Evolutionary conservation across 1,284 basidiomycete genomes (phyloP), one percentile per base, ranked within the genome.

Genomic region (Xerocomus nothofagi): DNA sequence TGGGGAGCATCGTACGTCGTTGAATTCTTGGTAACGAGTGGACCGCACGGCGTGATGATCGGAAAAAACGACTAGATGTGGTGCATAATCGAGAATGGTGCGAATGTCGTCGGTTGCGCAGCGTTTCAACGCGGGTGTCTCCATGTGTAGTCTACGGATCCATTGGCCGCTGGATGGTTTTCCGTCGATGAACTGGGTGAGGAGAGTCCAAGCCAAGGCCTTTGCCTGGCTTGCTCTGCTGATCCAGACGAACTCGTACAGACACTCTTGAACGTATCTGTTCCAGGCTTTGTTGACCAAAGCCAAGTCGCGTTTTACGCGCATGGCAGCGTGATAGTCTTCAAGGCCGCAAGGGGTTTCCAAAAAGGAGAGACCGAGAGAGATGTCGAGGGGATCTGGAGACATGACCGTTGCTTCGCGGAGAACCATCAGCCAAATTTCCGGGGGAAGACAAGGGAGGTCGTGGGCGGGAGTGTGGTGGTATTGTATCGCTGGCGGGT

Each of bases 201-300:
- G 69, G 8, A 85, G 66, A 18, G 77, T 76, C 55, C 70, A 72
- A 6, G 83, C 83, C 3, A 88, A 68, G 0, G 71, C 63, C 58
- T 78, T 78, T 1, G 82, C 86, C 54, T 87, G 81, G 31, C 71
- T 68, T 5, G 77, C 77, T 33, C 74, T 71, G 44, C 73, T 72
- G 56, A 88, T 80, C 86, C 86, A 86, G 36, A 88, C 74, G 60
- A 79, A 82, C 59, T 86, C 82, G 66, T 77, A 88, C 12, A 87
- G 63, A 38, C 78, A 74, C 39, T 76, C 74, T 52, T 79, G 77
- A 11, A 74, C 70, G 49, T 80, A 71, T 34, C 63, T 70, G 60
- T 80, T 72, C 81, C 81, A 88, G 7, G 69, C 63, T 42, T 75
- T 73, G 57, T 68, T 81, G 7, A 88, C 84, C 34, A 78, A 69